Conservation (phyloP, 352 stramenopile genomes). For the Phytophthora palmivora region DNA sequence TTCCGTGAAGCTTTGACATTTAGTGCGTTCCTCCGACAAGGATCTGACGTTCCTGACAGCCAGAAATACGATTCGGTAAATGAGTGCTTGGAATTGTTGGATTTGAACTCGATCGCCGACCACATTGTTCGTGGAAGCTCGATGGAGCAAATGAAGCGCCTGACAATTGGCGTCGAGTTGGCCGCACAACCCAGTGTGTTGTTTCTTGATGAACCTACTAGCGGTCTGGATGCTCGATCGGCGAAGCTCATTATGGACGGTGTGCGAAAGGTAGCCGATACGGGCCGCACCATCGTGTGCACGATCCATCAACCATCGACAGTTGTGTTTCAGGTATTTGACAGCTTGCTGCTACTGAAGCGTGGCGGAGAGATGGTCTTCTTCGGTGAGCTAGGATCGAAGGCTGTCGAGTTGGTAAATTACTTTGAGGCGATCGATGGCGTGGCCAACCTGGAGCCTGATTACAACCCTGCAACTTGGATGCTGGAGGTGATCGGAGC, state of each 20-base stretch:
- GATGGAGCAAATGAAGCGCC: slow-evolving; percentile 28
- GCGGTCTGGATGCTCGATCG: slow-evolving; percentile 18
- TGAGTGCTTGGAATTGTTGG: slow-evolving; percentile 41
- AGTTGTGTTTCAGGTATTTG: slow-evolving; percentile 14
- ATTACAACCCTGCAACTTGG: slow-evolving; percentile 18
- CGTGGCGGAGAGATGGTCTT: slow-evolving; percentile 21
- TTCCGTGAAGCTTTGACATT: slow-evolving; percentile 63
- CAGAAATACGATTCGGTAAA: slow-evolving; percentile 24
- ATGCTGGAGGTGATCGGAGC: slow-evolving; percentile 19
- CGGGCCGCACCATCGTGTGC: slow-evolving; percentile 7
- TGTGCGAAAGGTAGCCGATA: slow-evolving; percentile 22
- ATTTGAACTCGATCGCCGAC: slow-evolving; percentile 41
- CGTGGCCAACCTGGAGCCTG: slow-evolving; percentile 2
- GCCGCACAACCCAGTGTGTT: slow-evolving; percentile 23
- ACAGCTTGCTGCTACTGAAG: slow-evolving; percentile 18
- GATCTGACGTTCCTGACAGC: slow-evolving; percentile 8
- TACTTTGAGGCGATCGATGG: slow-evolving; percentile 20
- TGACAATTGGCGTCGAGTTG: slow-evolving; percentile 26
- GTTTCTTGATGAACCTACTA: slow-evolving; percentile 29
- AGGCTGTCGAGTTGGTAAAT: slow-evolving; percentile 6
- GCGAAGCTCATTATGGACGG: slow-evolving; percentile 30
- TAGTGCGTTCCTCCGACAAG: slow-evolving; percentile 27
- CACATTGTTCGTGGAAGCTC: slow-evolving; percentile 41
- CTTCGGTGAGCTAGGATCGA: slow-evolving; percentile 14
- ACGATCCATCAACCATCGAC: slow-evolving; percentile 18